Conservation (phyloP, 2,329 filamentous ascomycete species). For the Ceratocystis alfenasii region DNA sequence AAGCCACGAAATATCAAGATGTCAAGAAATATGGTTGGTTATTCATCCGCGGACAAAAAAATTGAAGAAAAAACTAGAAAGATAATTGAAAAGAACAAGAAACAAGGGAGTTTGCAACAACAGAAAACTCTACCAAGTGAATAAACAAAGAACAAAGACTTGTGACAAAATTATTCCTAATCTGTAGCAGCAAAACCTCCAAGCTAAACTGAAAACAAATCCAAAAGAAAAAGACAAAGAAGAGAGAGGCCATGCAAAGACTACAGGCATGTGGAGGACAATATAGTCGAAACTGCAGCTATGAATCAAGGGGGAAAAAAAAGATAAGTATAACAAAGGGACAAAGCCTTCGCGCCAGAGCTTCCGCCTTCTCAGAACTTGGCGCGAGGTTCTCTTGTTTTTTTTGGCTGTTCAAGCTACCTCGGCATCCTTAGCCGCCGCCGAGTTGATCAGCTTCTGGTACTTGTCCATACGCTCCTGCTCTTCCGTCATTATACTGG, state of each 20-base stretch:
- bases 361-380: too few relatives aligned
- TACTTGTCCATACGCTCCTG: constrained; percentile 31
- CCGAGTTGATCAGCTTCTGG: constrained; percentile 31
- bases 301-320: constrained; percentile 9
- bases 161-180: not conserved
- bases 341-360: not conserved
- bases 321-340: not conserved
- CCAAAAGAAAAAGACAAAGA: constrained; percentile 2
- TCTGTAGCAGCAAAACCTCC: not conserved
- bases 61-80: not conserved
- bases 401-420: constrained; percentile 10
- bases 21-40: too few relatives aligned
- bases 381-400: too few relatives aligned
- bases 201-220: not conserved
- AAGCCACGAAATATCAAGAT: not conserved
- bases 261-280: not conserved
- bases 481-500: constrained; percentile 25
- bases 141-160: not conserved
- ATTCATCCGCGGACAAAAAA: not conserved
- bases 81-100: not conserved
- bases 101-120: not conserved
- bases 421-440: constrained; percentile 30
- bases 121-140: not conserved
- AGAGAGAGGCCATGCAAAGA: constrained; percentile 1
- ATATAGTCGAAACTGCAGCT: not conserved